Base-by-base conservation (phyloP, 2,329 filamentous ascomycete genomes). In the Colletotrichum musae region DNA sequence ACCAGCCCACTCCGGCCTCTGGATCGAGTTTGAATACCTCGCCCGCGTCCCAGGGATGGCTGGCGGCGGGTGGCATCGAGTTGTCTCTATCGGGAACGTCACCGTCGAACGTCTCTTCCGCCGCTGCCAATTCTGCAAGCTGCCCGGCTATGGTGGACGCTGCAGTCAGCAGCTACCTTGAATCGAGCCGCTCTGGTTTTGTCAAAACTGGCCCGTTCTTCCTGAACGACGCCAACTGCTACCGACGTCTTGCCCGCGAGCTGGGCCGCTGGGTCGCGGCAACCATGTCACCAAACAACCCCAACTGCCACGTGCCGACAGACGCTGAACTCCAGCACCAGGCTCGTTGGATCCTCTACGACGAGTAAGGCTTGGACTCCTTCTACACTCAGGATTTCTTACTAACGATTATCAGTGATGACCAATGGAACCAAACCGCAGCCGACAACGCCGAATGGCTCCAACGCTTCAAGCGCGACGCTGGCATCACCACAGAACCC, bases 371-470 rank as follows among this genome's bases (percentile, higher is more conserved):
- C 36, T 36, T 10, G 4, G 32, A 9, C 58, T 9, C n/a, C 12
- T 26, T 7, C 21, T 21, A 21, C 18, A 1, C 18, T 21, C 9
- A 2, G 3, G 9, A 1, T 12, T 13, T 2, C 43, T 32, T 32
- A 5, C 26, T 32, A 9, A 66, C 26, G 45, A 5, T 6, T 50
- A 26, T 3, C 52, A 89, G 87, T 65, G 89, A 91, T 65, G 89
- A 91, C 73, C 87, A 87, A 2, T 90, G 88, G 86, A 91, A 91
- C 75, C 86, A 89, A 72, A 91, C 89, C 0, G 87, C 87, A 1
- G 88, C 88, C 36, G 89, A 91, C 74, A 91, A 91, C 71, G 83
- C 82, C 1, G 88, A 91, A 76, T 91, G 89, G 89, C 82, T 91
- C 13, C 82, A 85, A 64, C 84, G 88, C 52, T 91, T 91, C 80